Percentiles rank a stretch among this genome's conserved stretches.
Conservation (phyloP, 345 rosid species). For the Boechera divaricarpa region DNA sequence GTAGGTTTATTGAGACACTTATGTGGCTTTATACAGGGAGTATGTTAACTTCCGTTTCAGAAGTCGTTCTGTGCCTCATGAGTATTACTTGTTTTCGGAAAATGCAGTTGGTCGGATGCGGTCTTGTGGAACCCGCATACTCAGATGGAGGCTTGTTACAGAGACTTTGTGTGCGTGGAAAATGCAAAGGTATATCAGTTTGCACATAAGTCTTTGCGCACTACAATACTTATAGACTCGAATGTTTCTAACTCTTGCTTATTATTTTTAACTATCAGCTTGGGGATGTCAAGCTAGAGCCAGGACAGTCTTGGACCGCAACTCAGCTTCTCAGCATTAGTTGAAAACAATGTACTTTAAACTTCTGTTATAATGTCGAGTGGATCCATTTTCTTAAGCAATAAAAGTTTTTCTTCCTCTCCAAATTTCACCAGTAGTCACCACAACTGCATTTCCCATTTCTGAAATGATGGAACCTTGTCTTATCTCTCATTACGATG, state of each 20-base stretch:
- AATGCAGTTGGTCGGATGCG: constrained; percentile 87
- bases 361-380: constrained; percentile 11
- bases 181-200: constrained; percentile 80
- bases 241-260: constrained; percentile 18
- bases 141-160: constrained; percentile 96
- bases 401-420: constrained; percentile 26
- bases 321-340: constrained; percentile 68
- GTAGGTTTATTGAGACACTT: constrained; percentile 48
- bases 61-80: constrained; percentile 19
- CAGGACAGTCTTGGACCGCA: constrained; percentile 82
- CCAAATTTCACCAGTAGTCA: constrained; percentile 60
- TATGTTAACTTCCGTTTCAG: background rate
- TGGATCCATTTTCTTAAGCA: constrained; percentile 32
- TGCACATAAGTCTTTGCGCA: background rate
- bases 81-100: constrained; percentile 7
- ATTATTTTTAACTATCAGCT: constrained; percentile 56
- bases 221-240: constrained; percentile 4
- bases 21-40: constrained; percentile 1
- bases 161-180: constrained; percentile 88
- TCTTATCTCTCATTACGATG: constrained; percentile 66
- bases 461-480: constrained; percentile 62
- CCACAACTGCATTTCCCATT: constrained; percentile 62
- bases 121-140: constrained; percentile 93
- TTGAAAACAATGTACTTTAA: constrained; percentile 48
- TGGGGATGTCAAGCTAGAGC: constrained; percentile 74